Evolutionary conservation across 257 asterid genomes (phyloP), one percentile per base, ranked within the genome.

Genomic region (Hygrophila difformis): DNA sequence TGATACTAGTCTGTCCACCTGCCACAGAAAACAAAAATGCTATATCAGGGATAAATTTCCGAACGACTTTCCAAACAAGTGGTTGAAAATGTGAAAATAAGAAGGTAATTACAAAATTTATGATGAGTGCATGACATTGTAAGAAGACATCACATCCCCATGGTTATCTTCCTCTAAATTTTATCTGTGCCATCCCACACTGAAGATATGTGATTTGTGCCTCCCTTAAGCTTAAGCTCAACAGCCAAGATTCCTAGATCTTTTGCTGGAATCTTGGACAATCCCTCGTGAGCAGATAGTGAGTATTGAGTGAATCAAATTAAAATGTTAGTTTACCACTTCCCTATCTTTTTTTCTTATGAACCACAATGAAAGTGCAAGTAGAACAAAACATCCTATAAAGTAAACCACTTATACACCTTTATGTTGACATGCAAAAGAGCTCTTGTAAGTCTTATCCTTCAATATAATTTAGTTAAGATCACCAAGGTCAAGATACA

Each of bases 1-100:
- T 79, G 62, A 85, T 89, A 73, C 96, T 89, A 24, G 98, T 89
- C 77, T 89, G 98, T n/a, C 98, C 98, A 61, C 98, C 98, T 89
- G 94, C 60, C 75, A 65, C 33, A 34, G 40, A 39, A 45, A 60
- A 62, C 50, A 48, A 49, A 50, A 26, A 16, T 2, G 34, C 39
- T 21, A 52, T 33, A 43, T 47, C 40, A 72, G 63, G 40, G 19
- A 22, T 29, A 45, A 24, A 59, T 29, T 22, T 42, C 36, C 33
- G 46, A 23, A 47, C 33, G 35, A 47, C 4, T 12, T 48, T 24
- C 23, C 45, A 17, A 16, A 15, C 23, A 24, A 35, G 18, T 2
- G 1, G 49, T 12, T 53, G 11, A 13, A 39, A 58, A 48, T 2
- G 14, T 16, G n/a, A 12, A 28, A 53, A 38, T 0, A 14, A 22